These are phyloP conservation scores for Chenopodium quinoa DNA, from an alignment of 148 eudicot genomes.

Conservation along the genomic window DNA sequence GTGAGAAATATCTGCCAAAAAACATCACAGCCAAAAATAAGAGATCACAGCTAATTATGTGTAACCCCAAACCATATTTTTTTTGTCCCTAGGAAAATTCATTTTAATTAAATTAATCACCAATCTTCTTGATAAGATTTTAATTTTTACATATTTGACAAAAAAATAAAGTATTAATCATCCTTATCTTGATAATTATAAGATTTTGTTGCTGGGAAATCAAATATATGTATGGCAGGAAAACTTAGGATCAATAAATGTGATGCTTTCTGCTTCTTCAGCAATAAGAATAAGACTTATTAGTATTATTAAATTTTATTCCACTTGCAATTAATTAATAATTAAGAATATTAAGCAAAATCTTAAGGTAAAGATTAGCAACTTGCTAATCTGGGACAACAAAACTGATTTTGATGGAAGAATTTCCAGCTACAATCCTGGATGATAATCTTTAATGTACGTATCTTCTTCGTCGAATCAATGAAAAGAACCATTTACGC, in stretches of 20 bases:
- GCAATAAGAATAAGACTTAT: slow-evolving; percentile 16
- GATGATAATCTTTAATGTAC: slow-evolving; percentile 12
- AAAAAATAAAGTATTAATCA: slow-evolving; percentile 11
- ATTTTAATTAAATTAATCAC: slow-evolving; percentile 2
- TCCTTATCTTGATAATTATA: slow-evolving; percentile 5
- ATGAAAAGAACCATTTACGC: slow-evolving; percentile 16
- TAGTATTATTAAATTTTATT: neutral
- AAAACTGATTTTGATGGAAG: slow-evolving; percentile 27
- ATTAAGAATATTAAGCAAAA: slow-evolving; percentile 24
- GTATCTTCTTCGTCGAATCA: slow-evolving; percentile 23
- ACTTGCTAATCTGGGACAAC: slow-evolving; percentile 20
- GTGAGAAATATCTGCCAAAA: slow-evolving; percentile 18
- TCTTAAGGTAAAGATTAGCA: slow-evolving; percentile 22
- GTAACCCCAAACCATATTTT: slow-evolving; percentile 7
- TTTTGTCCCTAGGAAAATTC: slow-evolving; percentile 16
- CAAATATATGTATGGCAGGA: neutral
- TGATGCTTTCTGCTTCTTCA: slow-evolving; percentile 17
- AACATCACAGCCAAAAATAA: slow-evolving; percentile 9
- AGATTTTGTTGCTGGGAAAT: slow-evolving; percentile 22
- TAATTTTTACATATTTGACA: slow-evolving; percentile 7
- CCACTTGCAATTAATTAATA: slow-evolving; percentile 31
- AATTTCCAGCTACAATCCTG: slow-evolving; percentile 15
- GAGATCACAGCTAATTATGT: slow-evolving; percentile 14
- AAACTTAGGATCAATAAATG: slow-evolving; percentile 12
- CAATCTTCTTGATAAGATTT: neutral